Evolutionary conservation across 306 rosid genomes (phyloP).

Genomic region (Gynostemma pentaphyllum): DNA sequence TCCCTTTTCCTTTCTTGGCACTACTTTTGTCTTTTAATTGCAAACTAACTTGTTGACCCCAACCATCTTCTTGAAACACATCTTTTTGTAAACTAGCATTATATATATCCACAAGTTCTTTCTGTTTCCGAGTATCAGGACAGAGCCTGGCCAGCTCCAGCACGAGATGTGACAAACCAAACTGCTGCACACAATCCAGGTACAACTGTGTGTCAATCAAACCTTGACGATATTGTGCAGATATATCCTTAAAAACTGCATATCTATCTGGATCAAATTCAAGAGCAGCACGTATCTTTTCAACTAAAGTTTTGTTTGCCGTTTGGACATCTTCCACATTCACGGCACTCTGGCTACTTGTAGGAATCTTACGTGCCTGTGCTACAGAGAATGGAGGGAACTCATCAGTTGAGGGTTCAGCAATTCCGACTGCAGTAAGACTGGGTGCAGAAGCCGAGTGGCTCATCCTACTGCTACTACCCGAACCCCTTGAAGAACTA

Average conservation of each 20-base stretch:
- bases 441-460: constrained; percentile 77
- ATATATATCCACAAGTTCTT: constrained; percentile 59
- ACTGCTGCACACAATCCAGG: constrained; percentile 62
- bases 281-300: constrained; percentile 68
- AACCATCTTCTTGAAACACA: constrained; percentile 26
- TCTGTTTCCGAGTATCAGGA: constrained; percentile 69
- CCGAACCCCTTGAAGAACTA: constrained; percentile 34
- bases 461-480: constrained; percentile 38
- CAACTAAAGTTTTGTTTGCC: constrained; percentile 88
- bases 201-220: constrained; percentile 48
- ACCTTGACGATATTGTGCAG: constrained; percentile 82
- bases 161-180: constrained; percentile 79
- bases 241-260: constrained; percentile 54
- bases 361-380: constrained; percentile 36
- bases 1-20: constrained; percentile 69
- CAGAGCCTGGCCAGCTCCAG: constrained; percentile 74
- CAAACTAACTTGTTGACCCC: constrained; percentile 13
- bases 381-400: constrained; percentile 82
- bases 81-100: constrained; percentile 36
- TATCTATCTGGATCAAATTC: constrained; percentile 73
- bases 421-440: constrained; percentile 39
- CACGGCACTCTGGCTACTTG: constrained; percentile 30
- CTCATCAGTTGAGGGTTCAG: constrained; percentile 42
- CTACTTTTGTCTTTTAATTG: constrained; percentile 27
- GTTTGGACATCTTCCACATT: constrained; percentile 52